Base-by-base conservation (phyloP, 2,329 filamentous ascomycete genomes). In the Stagonosporopsis vannaccii region DNA sequence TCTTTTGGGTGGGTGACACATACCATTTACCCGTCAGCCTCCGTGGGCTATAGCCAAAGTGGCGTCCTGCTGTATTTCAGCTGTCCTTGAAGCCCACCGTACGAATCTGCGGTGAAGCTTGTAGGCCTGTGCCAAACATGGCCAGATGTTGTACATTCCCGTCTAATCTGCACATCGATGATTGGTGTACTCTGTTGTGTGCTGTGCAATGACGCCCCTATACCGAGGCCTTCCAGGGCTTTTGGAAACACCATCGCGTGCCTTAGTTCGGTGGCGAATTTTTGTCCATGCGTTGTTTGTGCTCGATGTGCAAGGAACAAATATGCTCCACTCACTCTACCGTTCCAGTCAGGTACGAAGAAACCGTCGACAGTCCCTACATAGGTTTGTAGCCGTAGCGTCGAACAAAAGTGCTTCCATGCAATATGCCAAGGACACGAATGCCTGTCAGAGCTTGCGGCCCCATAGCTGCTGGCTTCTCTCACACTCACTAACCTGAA, bases 401-500 rank as follows among this genome's bases (percentile, higher is more conserved):
- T 52, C 47, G 53, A 28, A 51, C 39, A 42, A 62, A 58, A 63
- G 59, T 63, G 50, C 62, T 59, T 61, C 58, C 63, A 58, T 62
- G 60, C 57, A 62, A 60, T 52, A 20, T 59, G 64, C 69, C 69
- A 70, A 30, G 69, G 68, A 59, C 64, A 64, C 56, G 49, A 22
- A 48, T 62, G 66, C 54, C 68, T 72, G 55, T 66, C 65, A 53
- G 58, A 66, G 62, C 55, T 39, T 46, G 7, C 56, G 46, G 41
- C 61, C 63, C 55, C 45, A 66, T 61, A 59, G 65, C 69, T 64
- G 64, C 54, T 68, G 68, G 67, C 62, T 43, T 71, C 68, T 65
- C 64, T 63, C 62, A 68, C 66, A 30, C 61, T 33, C 55, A 53
- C 54, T 46, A 44, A 49, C 62, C 66, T 68, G 51, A 69, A 36